These are phyloP conservation scores for Dioscorea cayenensis DNA, from an alignment of 116 monocot species.

Conservation along the genomic window DNA sequence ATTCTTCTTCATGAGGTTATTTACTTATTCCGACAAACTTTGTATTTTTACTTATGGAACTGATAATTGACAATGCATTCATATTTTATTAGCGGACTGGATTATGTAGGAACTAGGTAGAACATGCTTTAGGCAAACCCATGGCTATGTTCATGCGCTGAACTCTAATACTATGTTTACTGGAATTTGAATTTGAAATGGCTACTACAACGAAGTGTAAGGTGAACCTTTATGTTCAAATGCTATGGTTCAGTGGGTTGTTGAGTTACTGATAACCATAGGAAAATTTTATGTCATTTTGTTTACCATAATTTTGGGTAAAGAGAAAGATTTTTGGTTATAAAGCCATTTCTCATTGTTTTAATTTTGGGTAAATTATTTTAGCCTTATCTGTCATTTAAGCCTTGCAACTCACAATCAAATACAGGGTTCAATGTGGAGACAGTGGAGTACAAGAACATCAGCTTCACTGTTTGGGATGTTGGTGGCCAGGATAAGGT, in stretches of 20 bases:
- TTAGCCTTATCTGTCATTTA: background rate
- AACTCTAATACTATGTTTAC: background rate
- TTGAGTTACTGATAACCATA: background rate
- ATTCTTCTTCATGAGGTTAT: too few relatives aligned
- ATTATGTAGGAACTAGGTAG: too few relatives aligned
- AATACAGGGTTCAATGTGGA: constrained; percentile 49
- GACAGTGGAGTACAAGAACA: constrained; percentile 20
- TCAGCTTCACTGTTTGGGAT: constrained; percentile 2
- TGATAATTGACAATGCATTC: too few relatives aligned
- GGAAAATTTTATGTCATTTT: background rate
- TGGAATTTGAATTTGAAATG: background rate
- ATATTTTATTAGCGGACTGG: too few relatives aligned
- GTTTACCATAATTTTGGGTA: background rate
- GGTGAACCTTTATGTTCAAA: background rate
- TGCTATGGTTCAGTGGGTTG: background rate
- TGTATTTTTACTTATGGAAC: too few relatives aligned
- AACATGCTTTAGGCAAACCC: too few relatives aligned
- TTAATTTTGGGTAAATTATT: background rate
- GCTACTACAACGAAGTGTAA: background rate
- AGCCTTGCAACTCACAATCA: background rate
- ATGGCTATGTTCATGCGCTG: background rate
- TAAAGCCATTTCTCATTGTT: background rate
- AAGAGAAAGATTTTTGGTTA: background rate
- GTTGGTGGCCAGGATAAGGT: constrained; percentile 1
- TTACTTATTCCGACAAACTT: too few relatives aligned